Evolutionary conservation across 2,329 filamentous ascomycete genomes (phyloP), one percentile per base, ranked within the genome.

Genomic region (Gaeumannomyces tritici): DNA sequence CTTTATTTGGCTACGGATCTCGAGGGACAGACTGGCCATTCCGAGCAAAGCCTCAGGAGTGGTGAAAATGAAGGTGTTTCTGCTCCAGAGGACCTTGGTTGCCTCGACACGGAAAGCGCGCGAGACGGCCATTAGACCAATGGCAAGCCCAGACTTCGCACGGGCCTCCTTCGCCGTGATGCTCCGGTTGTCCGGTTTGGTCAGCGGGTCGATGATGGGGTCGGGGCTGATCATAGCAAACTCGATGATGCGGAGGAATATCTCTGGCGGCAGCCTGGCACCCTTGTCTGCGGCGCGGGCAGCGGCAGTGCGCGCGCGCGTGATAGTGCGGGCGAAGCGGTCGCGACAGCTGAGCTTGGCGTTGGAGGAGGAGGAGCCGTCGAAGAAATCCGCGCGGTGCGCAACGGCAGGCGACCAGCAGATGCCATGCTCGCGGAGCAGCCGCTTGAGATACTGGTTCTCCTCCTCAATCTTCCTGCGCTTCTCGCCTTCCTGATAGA

Each of bases 131-230:
- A 85, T 71, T 61, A 83, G 80, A 66, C 82, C 75, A 31, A 58
- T 81, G 62, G 81, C 79, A 62, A 84, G 75, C 65, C 81, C 76
- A 62, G 79, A 77, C 21, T 73, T 72, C n/a, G 76, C 75, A 2
- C 68, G 62, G 67, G 77, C 76, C 67, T 83, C 81, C 3, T 67
- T 69, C 4, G 70, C 66, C 0, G 80, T 77, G 59, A 83, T 64
- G 63, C 76, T 76, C 29, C 81, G 79, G 2, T 68, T 66, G 58
- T 73, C 76, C 26, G 74, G 66, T 61, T 76, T 77, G 59, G 74
- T 80, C 56, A 85, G 72, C 2, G 83, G 83, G 63, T 85, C 82
- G 59, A 84, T 73, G 65, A 85, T 82, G 35, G 83, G 78, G 35
- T 74, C 64, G 0, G 74, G 68, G 66, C 79, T 80, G 29, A 76